Base-by-base conservation (phyloP, 139 green algal genomes). In the Micractinium conductrix region DNA sequence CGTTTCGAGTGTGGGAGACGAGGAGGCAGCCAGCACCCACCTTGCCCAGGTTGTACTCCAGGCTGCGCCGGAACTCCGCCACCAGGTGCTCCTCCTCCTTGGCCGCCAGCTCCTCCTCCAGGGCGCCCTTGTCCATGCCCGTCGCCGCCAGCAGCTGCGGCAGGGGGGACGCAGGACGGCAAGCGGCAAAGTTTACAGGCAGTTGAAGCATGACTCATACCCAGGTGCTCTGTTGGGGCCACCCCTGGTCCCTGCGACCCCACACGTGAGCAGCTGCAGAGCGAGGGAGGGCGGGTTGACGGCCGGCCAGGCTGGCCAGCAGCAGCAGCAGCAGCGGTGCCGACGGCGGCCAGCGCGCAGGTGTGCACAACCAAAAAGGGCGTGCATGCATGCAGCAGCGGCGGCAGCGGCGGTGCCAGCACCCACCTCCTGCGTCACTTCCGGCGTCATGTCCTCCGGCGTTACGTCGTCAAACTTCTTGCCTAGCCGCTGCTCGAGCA, bases 1-100 rank as follows among this genome's bases (percentile, higher is more conserved):
- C n/a, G n/a, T n/a, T n/a, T n/a, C n/a, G n/a, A n/a, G n/a, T n/a
- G n/a, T n/a, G n/a, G n/a, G n/a, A n/a, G n/a, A n/a, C n/a, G n/a
- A 10, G 4, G 30, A 43, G 21, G 1, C 2, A 16, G 24, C 2
- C 10, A 42, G 9, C 9, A 35, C 74, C 44, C 79, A 87, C 87
- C 84, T 87, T 81, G 37, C 79, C 72, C 72, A 91, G n/a, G 63
- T 91, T 91, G 75, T 75, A 91, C 43, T 85, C 74, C 68, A 92
- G 81, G 53, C n/a, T 69, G 14, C 42, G 42, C n/a, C 42, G 42
- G 70, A 92, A 92, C 68, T 92, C 85, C 16, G 35, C 76, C 48
- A 91, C 74, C 53, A 87, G 30, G 43, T 72, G 45, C 53, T 42
- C 35, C 72, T 91, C 89, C 73, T 91, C 82, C 42, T n/a, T 24